These are phyloP conservation scores for Metroxylon sagu DNA, from an alignment of 176 grass and related monocot genomes.

Conservation along the genomic window DNA sequence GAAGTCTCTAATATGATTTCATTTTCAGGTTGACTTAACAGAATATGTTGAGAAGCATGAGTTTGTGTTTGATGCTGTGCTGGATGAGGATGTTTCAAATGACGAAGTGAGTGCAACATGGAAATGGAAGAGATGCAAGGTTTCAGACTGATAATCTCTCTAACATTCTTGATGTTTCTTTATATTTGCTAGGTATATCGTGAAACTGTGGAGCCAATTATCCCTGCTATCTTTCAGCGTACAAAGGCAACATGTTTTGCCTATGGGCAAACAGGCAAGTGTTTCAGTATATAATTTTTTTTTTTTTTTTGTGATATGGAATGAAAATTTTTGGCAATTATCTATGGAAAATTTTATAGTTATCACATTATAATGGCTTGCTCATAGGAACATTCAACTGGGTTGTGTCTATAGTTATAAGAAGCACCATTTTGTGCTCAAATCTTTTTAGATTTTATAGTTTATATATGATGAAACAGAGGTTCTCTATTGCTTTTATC, in stretches of 20 bases:
- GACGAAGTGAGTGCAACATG: slow-evolving; percentile 35
- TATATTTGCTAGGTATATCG: slow-evolving; percentile 31
- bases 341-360: too few species aligned
- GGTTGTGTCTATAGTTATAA: too few species aligned
- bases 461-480: too few species aligned
- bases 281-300: neutral
- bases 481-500: too few species aligned
- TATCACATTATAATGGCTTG: too few species aligned
- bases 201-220: slow-evolving; percentile 43
- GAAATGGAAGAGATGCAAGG: neutral
- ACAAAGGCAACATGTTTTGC: slow-evolving; percentile 65
- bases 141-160: neutral
- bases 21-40: slow-evolving; percentile 46
- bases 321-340: too few species aligned
- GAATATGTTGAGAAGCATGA: slow-evolving; percentile 54
- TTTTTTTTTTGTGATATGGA: too few species aligned
- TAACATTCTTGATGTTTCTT: neutral
- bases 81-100: slow-evolving; percentile 49
- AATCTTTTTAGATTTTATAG: too few species aligned
- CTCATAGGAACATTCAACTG: too few species aligned
- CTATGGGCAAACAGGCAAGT: slow-evolving; percentile 52
- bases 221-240: slow-evolving; percentile 50
- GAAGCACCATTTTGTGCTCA: too few species aligned
- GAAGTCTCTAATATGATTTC: neutral
- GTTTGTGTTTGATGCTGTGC: slow-evolving; percentile 51